Evolutionary conservation across 2,329 filamentous ascomycete species (phyloP), one percentile per base, ranked within the genome.

Genomic region (Cercospora brassicicola): DNA sequence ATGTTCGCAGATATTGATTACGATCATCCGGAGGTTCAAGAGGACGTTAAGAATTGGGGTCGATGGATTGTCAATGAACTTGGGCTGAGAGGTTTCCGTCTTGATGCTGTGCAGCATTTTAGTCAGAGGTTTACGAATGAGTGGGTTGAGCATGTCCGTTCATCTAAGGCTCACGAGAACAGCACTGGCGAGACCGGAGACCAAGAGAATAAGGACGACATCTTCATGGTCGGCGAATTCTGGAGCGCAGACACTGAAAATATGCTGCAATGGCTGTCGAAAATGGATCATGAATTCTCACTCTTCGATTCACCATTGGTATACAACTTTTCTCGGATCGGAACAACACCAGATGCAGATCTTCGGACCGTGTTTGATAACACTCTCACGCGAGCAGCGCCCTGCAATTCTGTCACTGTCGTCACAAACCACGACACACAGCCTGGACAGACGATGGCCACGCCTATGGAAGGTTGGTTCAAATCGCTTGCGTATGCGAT

Each of bases 1-100:
- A 91, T 92, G 89, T 91, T 90, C 70, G 86, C 88, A 4, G 87
- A 92, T 75, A 76, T 92, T 31, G 89, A 92, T 76, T 90, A 90
- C 76, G 79, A 81, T 4, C 84, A 90, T 64, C 82, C 82, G 0
- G 89, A 91, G 73, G 89, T 91, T 6, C 82, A 83, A 55, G 79
- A 83, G 4, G 90, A 92, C 71, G 85, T 91, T 6, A 82, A 89
- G 65, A 82, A 84, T 61, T 92, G 90, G 90, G 88, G 87, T 2
- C 80, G 84, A 4, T 92, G 90, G 90, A 81, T 92, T 48, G 85
- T 84, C 0, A 80, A 85, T 4, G 82, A 89, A 69, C 74, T 91
- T 0, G 84, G 85, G 0, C 79, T 92, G 11, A 83, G 85, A 67
- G 90, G 89, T 0, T 88, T 91, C 77, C 84, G 90, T 18, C 84